Conservation (phyloP, 2,329 filamentous ascomycete species). For the Chrysosphaeria jannelii region DNA sequence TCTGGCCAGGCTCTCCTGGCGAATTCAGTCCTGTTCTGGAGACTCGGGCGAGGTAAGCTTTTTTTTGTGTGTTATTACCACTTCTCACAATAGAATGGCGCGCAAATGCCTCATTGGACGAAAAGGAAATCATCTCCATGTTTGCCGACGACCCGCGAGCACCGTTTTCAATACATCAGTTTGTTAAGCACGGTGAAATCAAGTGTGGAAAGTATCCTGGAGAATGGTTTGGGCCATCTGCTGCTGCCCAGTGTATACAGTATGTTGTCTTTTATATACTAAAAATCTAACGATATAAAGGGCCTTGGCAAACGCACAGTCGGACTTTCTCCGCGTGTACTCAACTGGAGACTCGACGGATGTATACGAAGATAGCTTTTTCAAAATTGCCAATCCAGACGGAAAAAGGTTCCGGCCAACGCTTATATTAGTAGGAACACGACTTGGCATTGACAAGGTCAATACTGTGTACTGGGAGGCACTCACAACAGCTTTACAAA, state of each 20-base stretch:
- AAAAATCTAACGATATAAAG: conserved; percentile 15
- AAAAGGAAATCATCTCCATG: conserved; percentile 41
- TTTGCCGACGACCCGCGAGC: conserved; percentile 72
- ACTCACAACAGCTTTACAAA: conserved; percentile 56
- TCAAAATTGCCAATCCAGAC: conserved; percentile 40
- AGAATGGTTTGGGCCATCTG: conserved; percentile 97
- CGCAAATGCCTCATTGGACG: too few species aligned
- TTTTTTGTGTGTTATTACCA: not conserved
- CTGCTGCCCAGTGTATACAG: conserved; percentile 83
- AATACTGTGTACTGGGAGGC: conserved; percentile 89
- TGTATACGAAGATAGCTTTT: conserved; percentile 73
- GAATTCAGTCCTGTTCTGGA: conserved; percentile 45
- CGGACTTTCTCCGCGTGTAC: conserved; percentile 46
- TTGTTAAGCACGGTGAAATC: conserved; percentile 61
- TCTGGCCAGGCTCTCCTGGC: conserved; percentile 83
- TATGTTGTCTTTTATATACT: conserved; percentile 15
- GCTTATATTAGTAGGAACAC: conserved; percentile 61
- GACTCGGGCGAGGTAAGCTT: conserved; percentile 46
- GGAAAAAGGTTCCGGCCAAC: conserved; percentile 47
- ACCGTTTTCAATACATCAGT: conserved; percentile 83
- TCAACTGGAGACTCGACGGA: conserved; percentile 72
- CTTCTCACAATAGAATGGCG: not conserved
- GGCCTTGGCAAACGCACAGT: conserved; percentile 38
- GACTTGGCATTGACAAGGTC: conserved; percentile 78
- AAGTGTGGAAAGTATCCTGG: conserved; percentile 85